Conservation (phyloP, 768 basidiomycete species). For the Tephrocybe rancida region DNA sequence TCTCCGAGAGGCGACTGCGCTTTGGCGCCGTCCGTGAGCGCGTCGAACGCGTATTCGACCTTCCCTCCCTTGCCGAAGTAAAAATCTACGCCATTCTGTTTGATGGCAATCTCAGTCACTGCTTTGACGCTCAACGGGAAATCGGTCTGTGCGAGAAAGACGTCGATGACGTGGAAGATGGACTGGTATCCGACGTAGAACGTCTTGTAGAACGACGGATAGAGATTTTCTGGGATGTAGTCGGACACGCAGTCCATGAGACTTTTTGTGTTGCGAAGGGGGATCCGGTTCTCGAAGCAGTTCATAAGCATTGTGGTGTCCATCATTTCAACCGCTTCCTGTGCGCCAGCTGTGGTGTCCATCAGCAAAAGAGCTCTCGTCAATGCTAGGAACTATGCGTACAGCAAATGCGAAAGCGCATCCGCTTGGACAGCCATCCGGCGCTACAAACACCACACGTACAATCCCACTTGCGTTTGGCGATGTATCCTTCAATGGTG, state of each 20-base stretch:
- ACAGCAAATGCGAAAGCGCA: slow-evolving; percentile 15
- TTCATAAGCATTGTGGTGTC: background rate
- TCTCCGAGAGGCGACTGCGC: slow-evolving; percentile 28
- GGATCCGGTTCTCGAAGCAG: slow-evolving; percentile 2
- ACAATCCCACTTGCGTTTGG: slow-evolving; percentile 22
- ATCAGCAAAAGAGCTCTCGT: too few species aligned
- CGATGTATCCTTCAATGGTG: slow-evolving; percentile 16
- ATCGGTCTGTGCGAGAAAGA: slow-evolving; percentile 13
- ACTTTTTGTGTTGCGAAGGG: background rate
- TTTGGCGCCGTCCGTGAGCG: slow-evolving; percentile 24
- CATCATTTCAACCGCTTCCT: background rate
- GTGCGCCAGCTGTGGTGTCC: slow-evolving; percentile 2
- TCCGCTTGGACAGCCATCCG: slow-evolving; percentile 23
- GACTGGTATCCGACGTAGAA: slow-evolving; percentile 29
- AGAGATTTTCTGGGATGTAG: slow-evolving; percentile 11
- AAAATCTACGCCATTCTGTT: background rate
- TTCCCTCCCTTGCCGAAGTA: slow-evolving; percentile 29
- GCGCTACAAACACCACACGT: slow-evolving; percentile 22
- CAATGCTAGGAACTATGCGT: background rate
- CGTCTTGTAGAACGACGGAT: slow-evolving; percentile 16
- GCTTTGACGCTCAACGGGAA: slow-evolving; percentile 1
- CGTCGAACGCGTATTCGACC: slow-evolving; percentile 30
- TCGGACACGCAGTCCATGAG: background rate
- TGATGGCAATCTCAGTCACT: background rate
- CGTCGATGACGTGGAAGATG: slow-evolving; percentile 22